Evolutionary conservation across 148 eudicot genomes (phyloP), one percentile per base, ranked within the genome.

Genomic region (Amaranthus cruentus): DNA sequence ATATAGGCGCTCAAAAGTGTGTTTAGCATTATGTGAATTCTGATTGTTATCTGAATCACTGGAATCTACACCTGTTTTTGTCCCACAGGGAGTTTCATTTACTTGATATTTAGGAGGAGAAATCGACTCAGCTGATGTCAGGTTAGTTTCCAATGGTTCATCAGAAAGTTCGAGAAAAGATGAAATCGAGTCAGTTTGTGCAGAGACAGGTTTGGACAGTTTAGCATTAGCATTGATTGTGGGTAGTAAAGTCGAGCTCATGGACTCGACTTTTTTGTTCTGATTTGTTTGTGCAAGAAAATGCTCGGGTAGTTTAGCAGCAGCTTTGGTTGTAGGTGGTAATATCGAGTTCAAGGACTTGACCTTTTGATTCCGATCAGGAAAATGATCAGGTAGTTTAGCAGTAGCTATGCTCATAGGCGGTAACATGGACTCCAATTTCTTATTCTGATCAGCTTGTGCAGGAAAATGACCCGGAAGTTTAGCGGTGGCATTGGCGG

Each of bases 121-220:
- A 64, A 66, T 56, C 7, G 66, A 8, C 14, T 82, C 81, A 73
- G 82, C 72, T 62, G 72, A 58, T 70, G 79, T 67, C 71, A 46
- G 58, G 52, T 47, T 11, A 8, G 43, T 60, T 77, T 13, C 62
- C 28, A 78, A 70, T 46, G 60, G 38, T 56, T 62, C 69, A 5
- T 60, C 71, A 54, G 75, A 70, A 67, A 50, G 62, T 5, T 66
- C 62, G 67, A 70, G 59, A 67, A 67, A 62, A n/a, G 76, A 53
- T 21, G 66, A 14, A 68, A 60, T 64, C 66, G 55, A 64, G 66
- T 71, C 75, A 50, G 53, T 9, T n/a, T 62, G 68, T 21, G 74
- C n/a, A 67, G 78, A 61, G 54, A 79, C 70, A 46, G 50, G 49
- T 51, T 66, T 77, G 6, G 78, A 52, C 21, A 50, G 68, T 56